These are phyloP conservation scores for Lachnellula hyalina DNA, from an alignment of 2,329 filamentous ascomycete genomes.

Conservation along the genomic window DNA sequence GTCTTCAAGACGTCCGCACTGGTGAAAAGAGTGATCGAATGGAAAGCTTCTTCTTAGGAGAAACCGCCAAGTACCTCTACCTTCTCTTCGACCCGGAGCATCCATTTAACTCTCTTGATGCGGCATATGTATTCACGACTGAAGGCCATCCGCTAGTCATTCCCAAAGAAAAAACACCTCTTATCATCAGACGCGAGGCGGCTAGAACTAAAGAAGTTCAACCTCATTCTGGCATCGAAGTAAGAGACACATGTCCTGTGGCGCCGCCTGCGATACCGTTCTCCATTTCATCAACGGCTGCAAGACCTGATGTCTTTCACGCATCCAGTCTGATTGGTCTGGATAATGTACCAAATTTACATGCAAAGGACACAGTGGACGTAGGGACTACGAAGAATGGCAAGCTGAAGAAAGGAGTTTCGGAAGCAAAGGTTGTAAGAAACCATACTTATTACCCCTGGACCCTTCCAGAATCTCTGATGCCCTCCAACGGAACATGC, in stretches of 20 bases:
- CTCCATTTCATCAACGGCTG: conserved; percentile 72
- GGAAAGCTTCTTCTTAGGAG: conserved; percentile 98
- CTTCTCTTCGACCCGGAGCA: conserved; percentile 82
- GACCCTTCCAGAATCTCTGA: conserved; percentile 73
- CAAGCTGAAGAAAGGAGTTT: neutral
- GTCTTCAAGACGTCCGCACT: conserved; percentile 73
- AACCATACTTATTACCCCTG: conserved; percentile 90
- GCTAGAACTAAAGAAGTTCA: conserved; percentile 35
- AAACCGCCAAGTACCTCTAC: conserved; percentile 94
- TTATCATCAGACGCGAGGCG: conserved; percentile 8
- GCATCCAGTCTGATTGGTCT: conserved; percentile 80
- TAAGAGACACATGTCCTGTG: conserved; percentile 58
- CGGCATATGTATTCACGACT: conserved; percentile 88
- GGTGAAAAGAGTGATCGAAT: conserved; percentile 90
- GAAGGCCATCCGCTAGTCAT: conserved; percentile 92
- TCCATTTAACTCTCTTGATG: conserved; percentile 80
- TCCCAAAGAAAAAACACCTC: conserved; percentile 44
- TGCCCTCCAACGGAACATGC: conserved; percentile 75
- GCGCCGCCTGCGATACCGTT: conserved; percentile 57
- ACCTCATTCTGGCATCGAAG: conserved; percentile 2
- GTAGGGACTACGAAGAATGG: neutral
- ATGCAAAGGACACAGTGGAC: conserved; percentile 34
- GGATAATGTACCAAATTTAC: conserved; percentile 66
- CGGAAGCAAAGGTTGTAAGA: conserved; percentile 44
- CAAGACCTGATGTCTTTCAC: conserved; percentile 78